phyloP scores from a whole-genome alignment of 1,139 yeast genomes.

The Saccharomyces hybrid region DNA sequence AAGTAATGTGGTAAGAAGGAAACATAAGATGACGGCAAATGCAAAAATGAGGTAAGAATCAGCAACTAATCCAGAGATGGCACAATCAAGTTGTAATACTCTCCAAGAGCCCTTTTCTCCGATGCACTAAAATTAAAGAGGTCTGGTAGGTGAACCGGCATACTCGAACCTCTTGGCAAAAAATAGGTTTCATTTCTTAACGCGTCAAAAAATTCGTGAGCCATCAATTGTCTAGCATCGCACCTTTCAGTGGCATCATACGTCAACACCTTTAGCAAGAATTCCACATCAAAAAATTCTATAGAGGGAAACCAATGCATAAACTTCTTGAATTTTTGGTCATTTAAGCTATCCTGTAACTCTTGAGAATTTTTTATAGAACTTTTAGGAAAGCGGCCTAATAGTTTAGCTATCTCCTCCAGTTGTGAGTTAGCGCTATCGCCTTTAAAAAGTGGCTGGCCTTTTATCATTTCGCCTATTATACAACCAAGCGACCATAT shows the following conservation, averaged over 20 bases:
- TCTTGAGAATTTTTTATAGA: not conserved
- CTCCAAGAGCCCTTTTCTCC: not conserved
- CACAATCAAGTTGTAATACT: not conserved
- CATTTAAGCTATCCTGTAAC: not conserved
- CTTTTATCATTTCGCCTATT: constrained; percentile 44
- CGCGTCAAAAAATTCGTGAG: constrained; percentile 1
- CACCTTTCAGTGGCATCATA: not conserved
- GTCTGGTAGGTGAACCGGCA: not conserved
- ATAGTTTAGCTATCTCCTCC: not conserved
- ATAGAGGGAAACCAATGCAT: not conserved
- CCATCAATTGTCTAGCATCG: not conserved
- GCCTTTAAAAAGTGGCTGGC: not conserved
- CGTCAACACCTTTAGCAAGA: not conserved
- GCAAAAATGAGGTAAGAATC: not conserved
- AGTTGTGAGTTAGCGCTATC: not conserved
- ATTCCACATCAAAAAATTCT: not conserved
- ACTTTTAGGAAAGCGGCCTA: not conserved
- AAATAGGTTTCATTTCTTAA: not conserved
- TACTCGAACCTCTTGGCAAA: not conserved
- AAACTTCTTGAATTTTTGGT: not conserved
- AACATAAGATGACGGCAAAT: not conserved
- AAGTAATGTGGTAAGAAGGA: not conserved
- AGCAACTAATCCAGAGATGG: not conserved
- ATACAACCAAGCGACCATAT: constrained; percentile 85
- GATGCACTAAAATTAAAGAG: not conserved